Percentiles rank a stretch among this genome's conserved stretches.
These are phyloP conservation scores for Psidium guajava DNA, from an alignment of 345 rosid species.

Conservation along the genomic window DNA sequence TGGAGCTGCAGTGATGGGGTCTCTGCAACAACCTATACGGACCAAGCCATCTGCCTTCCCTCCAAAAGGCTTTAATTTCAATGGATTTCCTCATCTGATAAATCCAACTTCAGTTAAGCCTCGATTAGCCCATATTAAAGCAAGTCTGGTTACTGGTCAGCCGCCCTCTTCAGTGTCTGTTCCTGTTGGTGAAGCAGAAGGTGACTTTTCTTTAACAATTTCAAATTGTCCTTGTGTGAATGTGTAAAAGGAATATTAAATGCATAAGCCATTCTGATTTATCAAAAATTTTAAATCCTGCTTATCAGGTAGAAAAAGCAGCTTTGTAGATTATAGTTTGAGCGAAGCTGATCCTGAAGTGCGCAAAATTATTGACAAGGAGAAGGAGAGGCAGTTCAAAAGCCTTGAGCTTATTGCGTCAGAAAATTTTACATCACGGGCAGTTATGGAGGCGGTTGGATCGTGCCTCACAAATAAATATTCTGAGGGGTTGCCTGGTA, in stretches of 20 bases:
- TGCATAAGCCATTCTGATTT: background rate
- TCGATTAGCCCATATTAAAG: constrained; percentile 24
- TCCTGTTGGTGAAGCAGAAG: constrained; percentile 36
- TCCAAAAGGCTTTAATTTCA: constrained; percentile 9
- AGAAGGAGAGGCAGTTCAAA: constrained; percentile 77
- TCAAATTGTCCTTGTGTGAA: background rate
- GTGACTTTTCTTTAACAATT: constrained; percentile 7
- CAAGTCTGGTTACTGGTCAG: constrained; percentile 36
- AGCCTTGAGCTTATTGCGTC: constrained; percentile 95
- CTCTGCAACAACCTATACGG: constrained; percentile 43
- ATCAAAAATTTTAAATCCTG: background rate
- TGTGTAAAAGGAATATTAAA: background rate
- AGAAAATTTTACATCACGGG: constrained; percentile 85
- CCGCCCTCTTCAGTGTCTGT: constrained; percentile 45
- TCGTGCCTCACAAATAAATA: constrained; percentile 92
- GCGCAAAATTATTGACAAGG: constrained; percentile 44
- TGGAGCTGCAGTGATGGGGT: constrained; percentile 44
- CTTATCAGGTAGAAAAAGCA: constrained; percentile 25
- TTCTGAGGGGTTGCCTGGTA: constrained; percentile 88
- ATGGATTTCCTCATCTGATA: constrained; percentile 27
- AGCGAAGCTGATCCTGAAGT: constrained; percentile 77
- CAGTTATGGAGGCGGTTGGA: constrained; percentile 95
- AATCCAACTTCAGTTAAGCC: constrained; percentile 31
- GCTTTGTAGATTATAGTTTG: constrained; percentile 45
- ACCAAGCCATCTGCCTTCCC: constrained; percentile 25